phyloP scores from a whole-genome alignment of 257 asterid genomes.

The Lithospermum erythrorhizon region DNA sequence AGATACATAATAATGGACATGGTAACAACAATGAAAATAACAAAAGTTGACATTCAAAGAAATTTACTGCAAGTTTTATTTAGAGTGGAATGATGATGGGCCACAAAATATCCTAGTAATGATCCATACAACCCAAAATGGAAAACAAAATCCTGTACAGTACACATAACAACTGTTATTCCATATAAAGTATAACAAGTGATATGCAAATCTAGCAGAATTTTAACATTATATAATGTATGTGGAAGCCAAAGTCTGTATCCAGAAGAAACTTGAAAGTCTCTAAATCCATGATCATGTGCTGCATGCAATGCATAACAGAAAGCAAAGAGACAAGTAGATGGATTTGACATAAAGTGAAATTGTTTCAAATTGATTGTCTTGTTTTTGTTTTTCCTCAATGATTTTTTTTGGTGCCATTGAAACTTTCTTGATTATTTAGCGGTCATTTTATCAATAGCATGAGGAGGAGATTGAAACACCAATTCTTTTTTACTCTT shows the following conservation, averaged over 20 bases:
- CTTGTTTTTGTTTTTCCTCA: slow-evolving; percentile 16
- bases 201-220: not conserved
- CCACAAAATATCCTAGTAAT: not conserved
- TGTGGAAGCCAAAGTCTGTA: too few species aligned
- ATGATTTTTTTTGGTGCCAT: not conserved
- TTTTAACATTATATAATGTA: not conserved
- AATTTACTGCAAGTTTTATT: slow-evolving; percentile 1
- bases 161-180: not conserved
- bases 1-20: too few species aligned
- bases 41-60: not conserved
- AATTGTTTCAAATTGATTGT: not conserved
- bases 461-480: slow-evolving; percentile 5
- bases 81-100: not conserved
- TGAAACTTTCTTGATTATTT: not conserved
- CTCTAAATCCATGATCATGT: not conserved
- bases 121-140: not conserved
- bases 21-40: too few species aligned
- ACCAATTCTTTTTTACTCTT: not conserved
- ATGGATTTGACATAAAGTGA: not conserved
- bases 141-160: not conserved
- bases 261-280: too few species aligned
- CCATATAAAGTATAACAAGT: not conserved
- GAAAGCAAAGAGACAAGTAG: not conserved
- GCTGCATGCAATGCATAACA: not conserved
- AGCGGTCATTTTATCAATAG: slow-evolving; percentile 2